Evolutionary conservation across 176 grass and related monocot genomes (phyloP).

Genomic region (Eragrostis curvula): DNA sequence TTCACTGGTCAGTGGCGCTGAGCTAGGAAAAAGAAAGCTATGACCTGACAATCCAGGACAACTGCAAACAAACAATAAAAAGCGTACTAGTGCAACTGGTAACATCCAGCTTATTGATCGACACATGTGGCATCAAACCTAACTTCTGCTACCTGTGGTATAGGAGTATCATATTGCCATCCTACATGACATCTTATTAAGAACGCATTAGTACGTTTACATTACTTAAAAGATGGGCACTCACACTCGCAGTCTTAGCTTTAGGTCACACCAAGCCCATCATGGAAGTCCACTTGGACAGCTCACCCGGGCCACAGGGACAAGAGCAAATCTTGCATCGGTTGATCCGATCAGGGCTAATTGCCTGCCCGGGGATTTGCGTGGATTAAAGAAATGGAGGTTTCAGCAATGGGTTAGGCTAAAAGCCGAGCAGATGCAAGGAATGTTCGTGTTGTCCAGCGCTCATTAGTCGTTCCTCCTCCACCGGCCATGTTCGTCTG

Average conservation of each 20-base stretch:
- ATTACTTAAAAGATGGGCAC: constrained; percentile 5
- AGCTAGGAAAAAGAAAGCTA: not conserved
- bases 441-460: constrained; percentile 48
- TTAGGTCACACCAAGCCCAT: constrained; percentile 50
- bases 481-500: not conserved
- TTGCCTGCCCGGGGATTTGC: not conserved
- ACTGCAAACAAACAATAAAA: not conserved
- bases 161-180: not conserved
- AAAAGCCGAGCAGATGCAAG: constrained; percentile 40
- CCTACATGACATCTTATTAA: constrained; percentile 10
- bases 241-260: not conserved
- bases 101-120: not conserved
- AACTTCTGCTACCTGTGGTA: not conserved
- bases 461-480: not conserved
- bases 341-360: constrained; percentile 35
- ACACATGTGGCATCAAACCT: constrained; percentile 31
- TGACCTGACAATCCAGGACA: constrained; percentile 2
- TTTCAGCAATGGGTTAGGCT: constrained; percentile 45
- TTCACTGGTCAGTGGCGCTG: too few species aligned
- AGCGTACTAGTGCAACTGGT: not conserved
- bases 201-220: not conserved
- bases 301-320: constrained; percentile 1
- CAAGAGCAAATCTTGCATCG: not conserved
- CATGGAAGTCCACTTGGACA: constrained; percentile 53
- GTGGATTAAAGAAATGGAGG: constrained; percentile 21